phyloP scores from a whole-genome alignment of 1,139 yeast genomes.

The Debaryomyces nepalensis region DNA sequence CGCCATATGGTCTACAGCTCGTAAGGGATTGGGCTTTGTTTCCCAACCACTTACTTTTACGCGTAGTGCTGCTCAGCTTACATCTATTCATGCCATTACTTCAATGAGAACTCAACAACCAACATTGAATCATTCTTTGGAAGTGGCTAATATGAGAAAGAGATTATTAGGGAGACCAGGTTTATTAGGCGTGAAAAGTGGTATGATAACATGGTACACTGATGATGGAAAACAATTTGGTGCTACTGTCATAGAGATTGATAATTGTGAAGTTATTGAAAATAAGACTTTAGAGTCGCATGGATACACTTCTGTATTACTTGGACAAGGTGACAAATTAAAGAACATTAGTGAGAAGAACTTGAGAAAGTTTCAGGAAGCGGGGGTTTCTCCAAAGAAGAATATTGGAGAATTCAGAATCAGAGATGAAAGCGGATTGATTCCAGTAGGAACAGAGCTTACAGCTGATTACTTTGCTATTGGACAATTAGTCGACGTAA shows the following conservation, averaged over 20 bases:
- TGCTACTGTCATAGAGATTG: constrained; percentile 85
- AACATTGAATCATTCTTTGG: constrained; percentile 57
- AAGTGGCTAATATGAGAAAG: constrained; percentile 63
- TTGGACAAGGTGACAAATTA: constrained; percentile 81
- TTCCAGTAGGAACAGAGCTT: constrained; percentile 79
- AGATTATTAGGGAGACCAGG: constrained; percentile 81
- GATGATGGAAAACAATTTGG: constrained; percentile 70
- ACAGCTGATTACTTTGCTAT: constrained; percentile 81
- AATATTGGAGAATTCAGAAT: constrained; percentile 79
- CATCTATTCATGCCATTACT: constrained; percentile 60
- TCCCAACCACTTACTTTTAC: constrained; percentile 21
- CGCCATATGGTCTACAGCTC: constrained; percentile 14
- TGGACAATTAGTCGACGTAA: constrained; percentile 84
- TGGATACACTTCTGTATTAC: constrained; percentile 84
- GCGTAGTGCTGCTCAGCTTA: constrained; percentile 53
- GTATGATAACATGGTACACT: constrained; percentile 86
- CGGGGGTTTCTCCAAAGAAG: constrained; percentile 83
- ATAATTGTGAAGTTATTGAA: constrained; percentile 82
- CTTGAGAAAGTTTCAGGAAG: constrained; percentile 80
- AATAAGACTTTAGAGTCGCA: constrained; percentile 69
- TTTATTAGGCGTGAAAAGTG: constrained; percentile 77
- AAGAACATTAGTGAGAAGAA: constrained; percentile 66
- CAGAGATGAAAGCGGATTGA: constrained; percentile 62
- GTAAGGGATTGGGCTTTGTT: constrained; percentile 14
- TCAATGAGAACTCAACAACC: constrained; percentile 48